phyloP scores from a whole-genome alignment of 768 basidiomycete genomes.

The Tylopilus subfusipes region DNA sequence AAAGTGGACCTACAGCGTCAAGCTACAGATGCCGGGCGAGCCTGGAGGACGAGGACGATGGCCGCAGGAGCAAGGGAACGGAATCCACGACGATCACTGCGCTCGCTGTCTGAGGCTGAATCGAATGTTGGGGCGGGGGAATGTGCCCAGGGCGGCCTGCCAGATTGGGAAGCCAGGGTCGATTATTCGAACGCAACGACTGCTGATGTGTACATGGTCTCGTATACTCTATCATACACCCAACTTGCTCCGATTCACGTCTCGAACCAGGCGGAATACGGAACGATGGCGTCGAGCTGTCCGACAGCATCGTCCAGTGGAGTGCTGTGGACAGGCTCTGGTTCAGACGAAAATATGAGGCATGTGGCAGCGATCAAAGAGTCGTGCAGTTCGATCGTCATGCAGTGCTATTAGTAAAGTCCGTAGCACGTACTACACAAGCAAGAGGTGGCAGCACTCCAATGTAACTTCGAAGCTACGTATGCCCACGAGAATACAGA shows the following conservation, averaged over 20 bases:
- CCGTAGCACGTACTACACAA: slow-evolving; percentile 3
- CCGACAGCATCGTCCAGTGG: background rate
- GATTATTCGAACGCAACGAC: slow-evolving; percentile 8
- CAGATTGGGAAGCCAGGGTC: slow-evolving; percentile 26
- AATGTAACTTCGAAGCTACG: slow-evolving; percentile 1
- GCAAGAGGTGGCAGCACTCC: background rate
- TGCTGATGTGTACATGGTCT: too few species aligned
- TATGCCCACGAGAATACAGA: slow-evolving; percentile 15
- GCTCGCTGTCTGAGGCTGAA: slow-evolving; percentile 20
- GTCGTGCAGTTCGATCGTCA: background rate
- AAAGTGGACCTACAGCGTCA: background rate
- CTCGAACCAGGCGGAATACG: background rate
- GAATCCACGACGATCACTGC: slow-evolving; percentile 28
- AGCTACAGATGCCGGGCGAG: slow-evolving; percentile 1
- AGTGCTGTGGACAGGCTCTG: too few species aligned
- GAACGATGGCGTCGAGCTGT: background rate
- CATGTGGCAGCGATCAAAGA: background rate
- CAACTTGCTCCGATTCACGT: background rate
- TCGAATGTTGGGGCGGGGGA: slow-evolving; percentile 8
- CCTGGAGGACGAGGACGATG: slow-evolving; percentile 7
- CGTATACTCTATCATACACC: background rate
- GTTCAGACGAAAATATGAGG: too few species aligned
- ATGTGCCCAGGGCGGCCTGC: slow-evolving; percentile 17
- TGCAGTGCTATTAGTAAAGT: slow-evolving; percentile 9
- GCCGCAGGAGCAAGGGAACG: slow-evolving; percentile 15